Evolutionary conservation across 345 rosid species (phyloP).

Genomic region (Theobroma cacao): DNA sequence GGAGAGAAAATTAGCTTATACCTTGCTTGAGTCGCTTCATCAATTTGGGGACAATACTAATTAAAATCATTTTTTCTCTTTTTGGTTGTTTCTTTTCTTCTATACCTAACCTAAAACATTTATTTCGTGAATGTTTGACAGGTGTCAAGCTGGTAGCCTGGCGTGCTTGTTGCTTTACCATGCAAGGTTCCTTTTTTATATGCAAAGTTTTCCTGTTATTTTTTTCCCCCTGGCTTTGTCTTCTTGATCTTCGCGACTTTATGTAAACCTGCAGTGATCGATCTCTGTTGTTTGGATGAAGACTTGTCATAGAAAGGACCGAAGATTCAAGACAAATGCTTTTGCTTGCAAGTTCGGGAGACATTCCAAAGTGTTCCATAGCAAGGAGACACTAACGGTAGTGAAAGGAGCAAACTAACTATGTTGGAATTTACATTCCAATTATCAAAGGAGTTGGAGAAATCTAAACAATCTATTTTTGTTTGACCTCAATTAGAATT

Average conservation of each 20-base stretch:
- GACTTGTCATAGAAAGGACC: not conserved
- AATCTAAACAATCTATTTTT: too few species aligned
- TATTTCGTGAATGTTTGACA: not conserved
- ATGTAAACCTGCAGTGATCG: not conserved
- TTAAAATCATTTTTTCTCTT: not conserved
- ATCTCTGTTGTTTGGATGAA: not conserved
- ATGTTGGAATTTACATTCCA: too few species aligned
- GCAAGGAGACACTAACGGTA: not conserved
- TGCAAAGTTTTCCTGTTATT: not conserved
- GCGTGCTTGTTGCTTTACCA: not conserved
- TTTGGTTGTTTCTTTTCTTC: not conserved
- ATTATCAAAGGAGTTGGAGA: too few species aligned
- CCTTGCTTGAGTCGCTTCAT: not conserved
- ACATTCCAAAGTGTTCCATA: not conserved
- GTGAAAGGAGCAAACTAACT: not conserved
- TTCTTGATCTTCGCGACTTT: not conserved
- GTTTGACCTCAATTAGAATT: not conserved
- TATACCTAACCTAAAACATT: constrained; percentile 1
- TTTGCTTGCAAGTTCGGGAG: not conserved
- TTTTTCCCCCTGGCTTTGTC: not conserved
- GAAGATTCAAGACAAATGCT: not conserved
- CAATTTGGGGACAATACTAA: not conserved
- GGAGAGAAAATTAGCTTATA: not conserved
- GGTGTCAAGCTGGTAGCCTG: not conserved
- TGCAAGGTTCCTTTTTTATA: not conserved